phyloP scores from a whole-genome alignment of 768 basidiomycete species.

The Suillus lakei region DNA sequence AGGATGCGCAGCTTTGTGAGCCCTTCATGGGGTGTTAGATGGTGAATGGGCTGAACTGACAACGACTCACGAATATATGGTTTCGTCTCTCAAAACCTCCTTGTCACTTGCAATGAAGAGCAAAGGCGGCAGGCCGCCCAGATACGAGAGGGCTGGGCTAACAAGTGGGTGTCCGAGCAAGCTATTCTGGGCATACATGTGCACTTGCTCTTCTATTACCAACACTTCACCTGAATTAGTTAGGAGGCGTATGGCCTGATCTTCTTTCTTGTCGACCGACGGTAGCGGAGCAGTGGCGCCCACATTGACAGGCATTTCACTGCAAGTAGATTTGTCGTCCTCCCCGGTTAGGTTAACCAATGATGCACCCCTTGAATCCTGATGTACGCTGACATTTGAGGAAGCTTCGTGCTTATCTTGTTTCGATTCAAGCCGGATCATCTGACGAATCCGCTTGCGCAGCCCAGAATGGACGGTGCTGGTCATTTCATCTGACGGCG shows the following conservation, averaged over 20 bases:
- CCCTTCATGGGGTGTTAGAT: conserved; percentile 47
- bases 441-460: conserved; percentile 63
- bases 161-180: conserved; percentile 81
- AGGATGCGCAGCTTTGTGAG: conserved; percentile 92
- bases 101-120: conserved; percentile 85
- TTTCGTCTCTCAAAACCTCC: conserved; percentile 92
- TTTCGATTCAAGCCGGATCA: conserved; percentile 43
- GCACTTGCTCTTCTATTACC: conserved; percentile 71
- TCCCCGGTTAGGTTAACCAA: conserved; percentile 16
- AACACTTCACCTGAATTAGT: conserved; percentile 56
- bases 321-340: conserved; percentile 21
- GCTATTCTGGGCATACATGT: conserved; percentile 85
- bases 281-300: conserved; percentile 54
- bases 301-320: conserved; percentile 46
- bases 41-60: not conserved
- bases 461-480: conserved; percentile 59
- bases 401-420: conserved; percentile 14
- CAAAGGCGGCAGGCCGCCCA: conserved; percentile 91
- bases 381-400: conserved; percentile 4
- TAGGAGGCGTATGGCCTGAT: conserved; percentile 51
- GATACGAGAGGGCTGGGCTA: conserved; percentile 77
- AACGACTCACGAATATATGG: conserved; percentile 70
- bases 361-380: conserved; percentile 13
- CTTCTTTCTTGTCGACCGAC: conserved; percentile 35
- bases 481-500: conserved; percentile 68